Evolutionary conservation across 441 rosid species (phyloP), one percentile per base, ranked within the genome.

Genomic region (Mallotus japonicus): DNA sequence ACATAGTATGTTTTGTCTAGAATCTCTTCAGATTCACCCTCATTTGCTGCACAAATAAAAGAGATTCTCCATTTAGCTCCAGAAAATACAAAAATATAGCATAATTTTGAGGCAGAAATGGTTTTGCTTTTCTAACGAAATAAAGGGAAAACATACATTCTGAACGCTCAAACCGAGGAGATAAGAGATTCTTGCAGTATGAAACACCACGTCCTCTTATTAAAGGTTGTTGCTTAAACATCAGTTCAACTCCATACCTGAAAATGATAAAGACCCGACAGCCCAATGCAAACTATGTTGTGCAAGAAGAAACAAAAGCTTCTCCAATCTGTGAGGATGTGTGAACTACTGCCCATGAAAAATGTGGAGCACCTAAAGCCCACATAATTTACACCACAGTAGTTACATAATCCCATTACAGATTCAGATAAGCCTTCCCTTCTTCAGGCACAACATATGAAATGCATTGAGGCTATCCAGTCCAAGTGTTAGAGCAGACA

Each of bases 161-260:
- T 49, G 95, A 86, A 81, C 90, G 97, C 70, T 96, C 98, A 86
- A 93, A 96, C 77, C 99, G 87, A 76, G 98, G 98, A 62, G 98
- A 96, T 46, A 93, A 81, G 77, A 96, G 96, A 75, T 96, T 96
- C 89, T 96, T 96, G 89, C 98, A 96, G 81, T 89, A 92, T 7
- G 99, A 96, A 84, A 96, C 99, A 78, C 99, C 99, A 14, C 97
- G 96, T 62, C 93, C 99, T 88, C 90, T 93, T 79, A 93, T 89
- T 69, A 96, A 84, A 77, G 98, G 95, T 67, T 92, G 97, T 61
- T 81, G 83, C 82, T 88, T 93, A 71, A 76, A 86, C 40, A 73
- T 74, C 91, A 92, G 84, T 71, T 92, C 90, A 84, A 96, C 97
- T 76, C 99, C 99, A 81, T 96, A 96, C 90, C 99, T 93, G 81